Evolutionary conservation across 2,329 filamentous ascomycete species (phyloP).

Genomic region (Bertia moriformis): DNA sequence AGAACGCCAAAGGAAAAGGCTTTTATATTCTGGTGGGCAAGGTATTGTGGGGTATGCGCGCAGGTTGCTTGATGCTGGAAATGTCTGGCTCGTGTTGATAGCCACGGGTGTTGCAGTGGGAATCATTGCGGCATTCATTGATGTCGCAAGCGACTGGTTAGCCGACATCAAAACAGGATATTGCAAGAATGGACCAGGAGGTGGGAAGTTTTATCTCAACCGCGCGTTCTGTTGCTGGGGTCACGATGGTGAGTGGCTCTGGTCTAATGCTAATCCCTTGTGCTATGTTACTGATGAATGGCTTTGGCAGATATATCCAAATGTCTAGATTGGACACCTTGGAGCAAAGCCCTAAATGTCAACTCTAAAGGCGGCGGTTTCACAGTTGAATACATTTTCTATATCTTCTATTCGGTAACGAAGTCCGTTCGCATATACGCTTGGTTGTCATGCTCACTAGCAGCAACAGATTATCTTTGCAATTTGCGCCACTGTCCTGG

Average conservation of each 20-base stretch:
- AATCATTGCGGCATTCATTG: conserved; percentile 46
- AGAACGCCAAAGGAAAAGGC: conserved; percentile 42
- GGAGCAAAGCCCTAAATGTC: conserved; percentile 39
- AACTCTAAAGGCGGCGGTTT: conserved; percentile 33
- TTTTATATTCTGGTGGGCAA: conserved; percentile 33
- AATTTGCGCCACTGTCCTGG: conserved; percentile 38
- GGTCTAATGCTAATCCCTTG: background rate
- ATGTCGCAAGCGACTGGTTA: conserved; percentile 50
- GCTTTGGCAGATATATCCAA: conserved; percentile 29
- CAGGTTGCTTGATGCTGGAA: conserved; percentile 41
- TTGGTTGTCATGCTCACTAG: conserved; percentile 6
- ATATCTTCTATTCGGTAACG: conserved; percentile 39
- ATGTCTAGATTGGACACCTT: conserved; percentile 47
- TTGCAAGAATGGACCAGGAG: conserved; percentile 40
- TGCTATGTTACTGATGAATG: conserved; percentile 1
- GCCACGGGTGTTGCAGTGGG: conserved; percentile 47
- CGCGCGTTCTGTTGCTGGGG: conserved; percentile 55
- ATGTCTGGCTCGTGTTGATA: conserved; percentile 51
- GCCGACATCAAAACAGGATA: conserved; percentile 49
- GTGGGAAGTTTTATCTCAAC: conserved; percentile 48
- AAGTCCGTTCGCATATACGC: background rate
- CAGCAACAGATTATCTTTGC: conserved; percentile 35
- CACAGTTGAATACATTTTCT: conserved; percentile 47
- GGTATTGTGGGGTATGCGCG: conserved; percentile 39
- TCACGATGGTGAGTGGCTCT: conserved; percentile 28